Evolutionary conservation across 371 early-diverging fungal genomes (phyloP), one percentile per base, ranked within the genome.

Genomic region (Mortierella sp.): DNA sequence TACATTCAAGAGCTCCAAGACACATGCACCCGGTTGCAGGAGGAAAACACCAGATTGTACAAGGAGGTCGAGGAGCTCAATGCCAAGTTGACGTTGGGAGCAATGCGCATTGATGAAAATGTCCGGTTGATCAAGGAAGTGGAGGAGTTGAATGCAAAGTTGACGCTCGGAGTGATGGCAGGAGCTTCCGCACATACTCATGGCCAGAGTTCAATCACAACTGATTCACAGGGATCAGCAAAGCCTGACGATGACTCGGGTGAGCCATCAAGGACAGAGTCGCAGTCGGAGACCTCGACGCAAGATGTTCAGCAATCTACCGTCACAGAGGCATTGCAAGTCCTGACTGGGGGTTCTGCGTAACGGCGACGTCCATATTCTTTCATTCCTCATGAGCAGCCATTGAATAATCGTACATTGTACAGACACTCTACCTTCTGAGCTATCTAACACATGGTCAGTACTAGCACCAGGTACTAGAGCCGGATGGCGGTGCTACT

Each of bases 1-100:
- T 91, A 90, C 66, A 88, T 93, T 37, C 82, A 82, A 37, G 90
- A 89, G 37, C 84, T 93, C 67, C 92, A 93, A 61, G 86, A 88
- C 39, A 87, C 89, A 47, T 84, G 90, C 22, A 67, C 80, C 12
- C 72, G 81, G 24, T 63, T 93, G n/a, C 88, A 89, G 59, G 82
- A 86, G 28, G 91, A 93, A 47, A 91, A 91, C 66, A 65, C 80
- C 0, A 77, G 72, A 5, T 60, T 91, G 54, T 79, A 81, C 53
- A 85, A 88, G 64, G 87, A 91, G 77, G 70, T 90, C 41, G 87
- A 89, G 57, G 90, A 90, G 56, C 74, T 90, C 27, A 86, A 87
- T 45, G 84, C 84, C 16, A 90, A 89, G 72, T 60, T 92, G 47
- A 81, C 85, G 2, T 65, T 89, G 28, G 82, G 88, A 25, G 80